A percentile compares a stretch with the other conserved stretches of the same genome.
phyloP scores from a whole-genome alignment of 169 alveolate species.

The Eimeria falciformis region DNA sequence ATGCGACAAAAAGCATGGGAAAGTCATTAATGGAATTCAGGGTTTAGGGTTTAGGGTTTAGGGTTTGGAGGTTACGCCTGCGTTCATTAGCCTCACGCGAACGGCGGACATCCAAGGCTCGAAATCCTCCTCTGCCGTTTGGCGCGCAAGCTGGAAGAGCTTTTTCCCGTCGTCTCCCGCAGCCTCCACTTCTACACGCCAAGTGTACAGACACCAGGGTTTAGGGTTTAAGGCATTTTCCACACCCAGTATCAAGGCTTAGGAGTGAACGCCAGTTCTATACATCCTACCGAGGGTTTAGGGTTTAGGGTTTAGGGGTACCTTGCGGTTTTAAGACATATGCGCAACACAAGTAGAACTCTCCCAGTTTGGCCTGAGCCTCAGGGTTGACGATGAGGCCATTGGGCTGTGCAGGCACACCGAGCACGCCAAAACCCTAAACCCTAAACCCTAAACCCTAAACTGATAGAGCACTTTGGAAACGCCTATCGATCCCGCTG shows the following conservation, averaged over 20 bases:
- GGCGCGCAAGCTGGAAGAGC: background rate
- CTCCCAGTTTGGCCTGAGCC: constrained; percentile 32
- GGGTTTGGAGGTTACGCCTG: no score
- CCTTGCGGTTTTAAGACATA: background rate
- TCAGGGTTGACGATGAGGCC: constrained; percentile 2
- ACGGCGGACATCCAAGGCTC: constrained; percentile 8
- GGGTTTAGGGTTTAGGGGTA: background rate
- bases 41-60: background rate
- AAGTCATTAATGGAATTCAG: background rate
- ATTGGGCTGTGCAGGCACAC: background rate
- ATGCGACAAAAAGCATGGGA: background rate
- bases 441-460: no score
- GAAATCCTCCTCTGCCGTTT: constrained; percentile 18
- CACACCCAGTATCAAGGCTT: background rate
- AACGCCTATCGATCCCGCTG: background rate
- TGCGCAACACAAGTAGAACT: constrained; percentile 13
- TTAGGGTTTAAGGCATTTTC: background rate
- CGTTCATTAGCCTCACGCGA: background rate
- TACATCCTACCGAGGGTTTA: background rate
- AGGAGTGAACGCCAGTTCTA: background rate
- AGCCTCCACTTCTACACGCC: background rate
- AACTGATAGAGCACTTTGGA: no score
- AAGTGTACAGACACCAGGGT: background rate
- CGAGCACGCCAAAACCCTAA: background rate
- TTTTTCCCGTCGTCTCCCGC: background rate